Evolutionary conservation across 106 monocot genomes (phyloP).

Genomic region (Allium cepa): DNA sequence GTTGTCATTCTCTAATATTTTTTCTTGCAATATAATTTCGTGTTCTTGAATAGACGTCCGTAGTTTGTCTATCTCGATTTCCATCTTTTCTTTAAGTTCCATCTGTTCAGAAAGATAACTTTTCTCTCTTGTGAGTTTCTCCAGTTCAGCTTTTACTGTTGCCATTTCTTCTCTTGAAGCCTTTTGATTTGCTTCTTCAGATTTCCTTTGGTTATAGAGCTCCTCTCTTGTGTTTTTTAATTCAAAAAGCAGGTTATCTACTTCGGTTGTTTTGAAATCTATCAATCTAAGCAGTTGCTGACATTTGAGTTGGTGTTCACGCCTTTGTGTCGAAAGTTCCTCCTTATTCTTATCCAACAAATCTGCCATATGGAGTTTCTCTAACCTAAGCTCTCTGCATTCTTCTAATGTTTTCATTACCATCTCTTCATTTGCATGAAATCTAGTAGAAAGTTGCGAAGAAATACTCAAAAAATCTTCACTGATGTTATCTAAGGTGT

Average conservation of each 20-base stretch:
- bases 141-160: conserved; percentile 31
- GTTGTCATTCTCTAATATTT: conserved; percentile 18
- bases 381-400: conserved; percentile 38
- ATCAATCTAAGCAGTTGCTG: conserved; percentile 50
- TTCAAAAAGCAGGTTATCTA: conserved; percentile 39
- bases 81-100: conserved; percentile 22
- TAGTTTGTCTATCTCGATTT: conserved; percentile 28
- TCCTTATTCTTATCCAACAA: conserved; percentile 41
- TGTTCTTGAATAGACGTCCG: conserved; percentile 16
- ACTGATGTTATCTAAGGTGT: conserved; percentile 52
- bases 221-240: conserved; percentile 51
- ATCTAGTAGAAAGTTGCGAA: conserved; percentile 51
- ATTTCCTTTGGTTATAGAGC: conserved; percentile 42
- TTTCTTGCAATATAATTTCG: conserved; percentile 22
- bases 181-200: conserved; percentile 33
- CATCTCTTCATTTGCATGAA: conserved; percentile 60
- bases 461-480: conserved; percentile 57
- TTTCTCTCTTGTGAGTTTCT: conserved; percentile 42
- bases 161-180: conserved; percentile 44
- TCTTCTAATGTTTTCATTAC: conserved; percentile 52
- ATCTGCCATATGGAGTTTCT: conserved; percentile 53
- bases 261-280: conserved; percentile 67
- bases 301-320: conserved; percentile 35
- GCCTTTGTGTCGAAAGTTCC: conserved; percentile 37
- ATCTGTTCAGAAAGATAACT: conserved; percentile 27